Conservation (phyloP, 371 early-diverging fungal species). For the Mortierella sp. region DNA sequence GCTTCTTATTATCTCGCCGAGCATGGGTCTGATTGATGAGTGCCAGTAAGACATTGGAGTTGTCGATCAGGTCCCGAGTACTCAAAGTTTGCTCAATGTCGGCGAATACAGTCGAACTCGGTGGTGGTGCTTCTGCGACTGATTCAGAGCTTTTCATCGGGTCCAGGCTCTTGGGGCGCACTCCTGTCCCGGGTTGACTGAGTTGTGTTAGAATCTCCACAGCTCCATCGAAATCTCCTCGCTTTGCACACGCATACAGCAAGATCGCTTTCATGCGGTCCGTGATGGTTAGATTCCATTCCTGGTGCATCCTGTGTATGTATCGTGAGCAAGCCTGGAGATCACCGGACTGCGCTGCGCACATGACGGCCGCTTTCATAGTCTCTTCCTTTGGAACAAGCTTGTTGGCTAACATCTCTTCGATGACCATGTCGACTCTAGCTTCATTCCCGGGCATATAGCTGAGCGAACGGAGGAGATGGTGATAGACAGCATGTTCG, state of each 20-base stretch:
- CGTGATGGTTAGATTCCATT: constrained; percentile 26
- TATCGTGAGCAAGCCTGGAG: constrained; percentile 32
- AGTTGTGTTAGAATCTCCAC: constrained; percentile 38
- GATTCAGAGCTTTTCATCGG: background rate
- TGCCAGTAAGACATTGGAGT: constrained; percentile 37
- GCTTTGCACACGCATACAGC: constrained; percentile 45
- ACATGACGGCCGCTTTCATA: constrained; percentile 42
- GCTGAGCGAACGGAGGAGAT: constrained; percentile 24
- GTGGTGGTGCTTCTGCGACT: background rate
- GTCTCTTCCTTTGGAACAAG: constrained; percentile 35
- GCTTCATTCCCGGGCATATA: constrained; percentile 22
- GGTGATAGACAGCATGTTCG: constrained; percentile 32
- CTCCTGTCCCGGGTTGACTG: constrained; percentile 11
- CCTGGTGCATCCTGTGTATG: constrained; percentile 38
- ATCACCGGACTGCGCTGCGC: constrained; percentile 46
- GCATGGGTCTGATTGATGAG: constrained; percentile 36
- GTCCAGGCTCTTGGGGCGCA: background rate
- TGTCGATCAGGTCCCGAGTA: constrained; percentile 20
- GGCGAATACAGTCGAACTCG: background rate
- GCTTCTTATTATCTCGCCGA: constrained; percentile 8
- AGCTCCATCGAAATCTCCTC: constrained; percentile 45
- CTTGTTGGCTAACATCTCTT: constrained; percentile 31
- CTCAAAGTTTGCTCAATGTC: constrained; percentile 14
- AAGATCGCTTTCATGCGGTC: constrained; percentile 48
- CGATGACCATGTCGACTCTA: constrained; percentile 17